Conservation (phyloP, 257 asterid genomes). For the Scutellaria barbata region DNA sequence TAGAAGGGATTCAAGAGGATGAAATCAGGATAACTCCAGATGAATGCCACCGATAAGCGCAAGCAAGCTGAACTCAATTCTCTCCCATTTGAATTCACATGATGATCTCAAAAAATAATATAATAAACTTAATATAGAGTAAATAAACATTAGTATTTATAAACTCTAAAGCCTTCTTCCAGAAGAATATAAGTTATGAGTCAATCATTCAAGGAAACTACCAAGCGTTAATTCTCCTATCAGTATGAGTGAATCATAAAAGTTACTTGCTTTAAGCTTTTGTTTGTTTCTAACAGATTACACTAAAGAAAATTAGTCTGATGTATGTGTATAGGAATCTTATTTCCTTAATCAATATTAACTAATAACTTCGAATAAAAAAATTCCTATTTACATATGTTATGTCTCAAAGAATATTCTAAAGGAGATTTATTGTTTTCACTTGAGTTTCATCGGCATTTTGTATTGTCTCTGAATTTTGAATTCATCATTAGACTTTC, state of each 20-base stretch:
- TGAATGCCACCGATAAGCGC: background rate
- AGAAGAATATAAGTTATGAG: background rate
- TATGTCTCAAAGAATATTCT: background rate
- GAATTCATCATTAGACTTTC: background rate
- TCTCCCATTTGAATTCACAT: background rate
- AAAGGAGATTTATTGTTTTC: background rate
- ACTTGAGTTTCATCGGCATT: background rate
- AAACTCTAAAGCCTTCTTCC: background rate
- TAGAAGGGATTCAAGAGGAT: slow-evolving; percentile 8
- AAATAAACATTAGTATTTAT: background rate
- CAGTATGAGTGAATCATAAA: no score
- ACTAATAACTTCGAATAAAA: background rate
- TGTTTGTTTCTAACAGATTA: background rate
- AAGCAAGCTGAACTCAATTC: slow-evolving; percentile 8
- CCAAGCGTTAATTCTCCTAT: background rate
- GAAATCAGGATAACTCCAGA: background rate
- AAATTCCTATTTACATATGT: background rate
- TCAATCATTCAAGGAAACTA: background rate
- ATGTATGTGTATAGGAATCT: background rate
- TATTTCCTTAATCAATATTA: background rate
- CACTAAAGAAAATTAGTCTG: background rate
- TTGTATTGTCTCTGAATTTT: background rate
- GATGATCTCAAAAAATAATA: background rate
- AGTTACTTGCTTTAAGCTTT: background rate
- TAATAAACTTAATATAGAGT: background rate